Base-by-base conservation (phyloP, 2,329 filamentous ascomycete genomes). In the Pseudocercospora eumusae region DNA sequence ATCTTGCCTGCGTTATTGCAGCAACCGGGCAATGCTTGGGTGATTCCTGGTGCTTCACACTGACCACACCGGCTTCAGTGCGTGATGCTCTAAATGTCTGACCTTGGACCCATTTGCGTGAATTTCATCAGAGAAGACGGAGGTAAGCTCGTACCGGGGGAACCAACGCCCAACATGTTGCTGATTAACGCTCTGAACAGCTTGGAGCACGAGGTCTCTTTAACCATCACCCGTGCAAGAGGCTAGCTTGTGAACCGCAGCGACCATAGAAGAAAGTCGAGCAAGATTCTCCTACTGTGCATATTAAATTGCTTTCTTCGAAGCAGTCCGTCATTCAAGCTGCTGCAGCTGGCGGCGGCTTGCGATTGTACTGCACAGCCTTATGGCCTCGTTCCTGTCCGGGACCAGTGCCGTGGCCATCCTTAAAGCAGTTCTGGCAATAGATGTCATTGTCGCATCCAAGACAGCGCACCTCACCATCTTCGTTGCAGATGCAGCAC, bases 401-500 rank as follows among this genome's bases (percentile, higher is more conserved):
- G 0, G 86, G 86, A 0, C 89, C 90, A 49, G 81, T 80, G 0
- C 87, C 86, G 0, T 96, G 92, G 75, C 92, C 91, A 71, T 93
- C 91, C 62, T 82, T 83, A 91, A 91, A 96, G 78, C 92, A 96
- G 15, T 84, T 79, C 21, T 82, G 80, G 74, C 92, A 96, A 73
- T 93, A 96, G 44, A 91, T 79, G 66, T 93, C 84, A 1, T 79
- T 80, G 57, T 82, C 86, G 69, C 92, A 96, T 2, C 88, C 90
- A 0, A 87, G 72, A 72, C 92, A 96, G 61, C 82, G 82, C 27
- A 95, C 77, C 2, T 86, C 86, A 0, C 88, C 91, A 71, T 95
- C 89, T 62, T 92, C 90, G 52, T 89, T 86, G 73, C 92, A 96
- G 9, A 95, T 92, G 31, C 88, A 84, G 74, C 92, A 96, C 90